Evolutionary conservation across 306 rosid genomes (phyloP).

Genomic region (Rubus idaeus): DNA sequence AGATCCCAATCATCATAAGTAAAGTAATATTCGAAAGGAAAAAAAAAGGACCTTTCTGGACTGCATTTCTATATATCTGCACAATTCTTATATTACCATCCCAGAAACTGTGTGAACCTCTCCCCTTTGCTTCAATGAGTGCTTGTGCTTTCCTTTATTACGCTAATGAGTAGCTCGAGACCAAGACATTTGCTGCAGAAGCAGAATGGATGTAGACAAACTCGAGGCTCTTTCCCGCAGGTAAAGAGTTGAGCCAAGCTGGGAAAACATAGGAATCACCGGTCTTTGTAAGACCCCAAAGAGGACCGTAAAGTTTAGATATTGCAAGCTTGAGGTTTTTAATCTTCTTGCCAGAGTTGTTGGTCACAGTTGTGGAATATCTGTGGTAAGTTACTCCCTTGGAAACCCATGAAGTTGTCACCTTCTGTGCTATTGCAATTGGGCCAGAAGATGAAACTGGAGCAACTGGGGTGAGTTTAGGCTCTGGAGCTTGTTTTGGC

Average conservation of each 20-base stretch:
- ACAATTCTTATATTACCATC: constrained; percentile 53
- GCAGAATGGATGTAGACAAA: constrained; percentile 92
- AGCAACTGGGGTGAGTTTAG: constrained; percentile 58
- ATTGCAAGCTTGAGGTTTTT: constrained; percentile 59
- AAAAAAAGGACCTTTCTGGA: constrained; percentile 33
- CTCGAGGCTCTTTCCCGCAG: constrained; percentile 84
- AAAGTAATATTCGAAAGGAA: constrained; percentile 29
- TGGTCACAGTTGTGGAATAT: constrained; percentile 75
- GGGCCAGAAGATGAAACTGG: constrained; percentile 66
- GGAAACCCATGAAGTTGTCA: constrained; percentile 73
- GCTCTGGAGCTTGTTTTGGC: constrained; percentile 41
- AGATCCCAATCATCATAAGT: constrained; percentile 55
- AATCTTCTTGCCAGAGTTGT: constrained; percentile 69
- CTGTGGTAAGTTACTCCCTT: constrained; percentile 74
- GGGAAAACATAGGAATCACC: constrained; percentile 76
- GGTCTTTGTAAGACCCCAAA: constrained; percentile 80
- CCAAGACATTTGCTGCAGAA: constrained; percentile 67
- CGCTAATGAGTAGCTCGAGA: constrained; percentile 64
- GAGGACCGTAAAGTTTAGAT: constrained; percentile 81
- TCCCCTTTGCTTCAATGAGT: constrained; percentile 19
- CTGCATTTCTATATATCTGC: constrained; percentile 65
- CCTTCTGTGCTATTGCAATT: constrained; percentile 61
- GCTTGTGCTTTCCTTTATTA: constrained; percentile 30
- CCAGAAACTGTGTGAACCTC: constrained; percentile 37
- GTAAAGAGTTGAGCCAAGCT: constrained; percentile 70